These are phyloP conservation scores for Lachnellula hyalina DNA, from an alignment of 2,329 filamentous ascomycete species.

Conservation along the genomic window DNA sequence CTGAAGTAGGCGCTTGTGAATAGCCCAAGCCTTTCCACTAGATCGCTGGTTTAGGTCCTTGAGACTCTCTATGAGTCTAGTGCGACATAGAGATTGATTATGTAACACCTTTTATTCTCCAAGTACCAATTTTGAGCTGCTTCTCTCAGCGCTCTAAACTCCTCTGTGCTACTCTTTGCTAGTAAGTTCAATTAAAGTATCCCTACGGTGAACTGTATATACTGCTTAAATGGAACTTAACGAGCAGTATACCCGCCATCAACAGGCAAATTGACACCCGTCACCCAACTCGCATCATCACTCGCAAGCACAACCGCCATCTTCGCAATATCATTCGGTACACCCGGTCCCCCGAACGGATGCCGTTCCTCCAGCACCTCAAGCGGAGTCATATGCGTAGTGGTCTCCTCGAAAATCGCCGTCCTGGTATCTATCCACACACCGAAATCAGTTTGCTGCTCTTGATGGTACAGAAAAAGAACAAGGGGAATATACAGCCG, in stretches of 20 bases:
- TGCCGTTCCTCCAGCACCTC: constrained; percentile 4
- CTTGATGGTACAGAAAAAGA: background rate
- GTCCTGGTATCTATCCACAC: constrained; percentile 10
- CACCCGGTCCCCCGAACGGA: constrained; percentile 6
- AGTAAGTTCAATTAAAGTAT: too few species aligned
- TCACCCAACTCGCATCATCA: constrained; percentile 12
- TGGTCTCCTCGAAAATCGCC: constrained; percentile 10
- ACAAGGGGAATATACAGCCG: constrained; percentile 35
- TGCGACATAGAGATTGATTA: too few species aligned
- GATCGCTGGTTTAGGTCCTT: too few species aligned
- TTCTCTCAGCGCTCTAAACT: too few species aligned
- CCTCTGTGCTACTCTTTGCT: too few species aligned
- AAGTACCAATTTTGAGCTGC: too few species aligned
- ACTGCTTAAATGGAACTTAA: background rate
- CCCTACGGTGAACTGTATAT: too few species aligned
- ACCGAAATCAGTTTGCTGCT: too few species aligned
- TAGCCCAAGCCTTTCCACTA: too few species aligned
- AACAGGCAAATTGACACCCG: constrained; percentile 10
- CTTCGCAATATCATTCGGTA: constrained; percentile 8
- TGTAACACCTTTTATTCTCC: too few species aligned
- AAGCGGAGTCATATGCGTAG: background rate
- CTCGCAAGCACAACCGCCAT: constrained; percentile 11
- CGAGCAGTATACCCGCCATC: constrained; percentile 15
- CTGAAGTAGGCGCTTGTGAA: too few species aligned
- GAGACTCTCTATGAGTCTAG: too few species aligned